Base-by-base conservation (phyloP, 2,329 filamentous ascomycete genomes). In the Ilyonectria mors-panacis region DNA sequence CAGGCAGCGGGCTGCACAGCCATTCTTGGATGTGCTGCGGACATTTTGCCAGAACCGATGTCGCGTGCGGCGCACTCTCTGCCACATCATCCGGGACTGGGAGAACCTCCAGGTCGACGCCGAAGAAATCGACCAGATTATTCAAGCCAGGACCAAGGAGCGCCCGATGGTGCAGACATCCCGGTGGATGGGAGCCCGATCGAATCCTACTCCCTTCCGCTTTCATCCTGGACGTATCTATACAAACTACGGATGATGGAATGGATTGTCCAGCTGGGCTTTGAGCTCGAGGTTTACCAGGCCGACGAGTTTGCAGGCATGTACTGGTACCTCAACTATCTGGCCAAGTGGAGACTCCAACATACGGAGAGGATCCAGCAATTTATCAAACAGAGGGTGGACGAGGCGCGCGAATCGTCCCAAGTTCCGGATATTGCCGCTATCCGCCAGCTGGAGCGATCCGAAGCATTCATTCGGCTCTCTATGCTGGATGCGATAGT, bases 201-300 rank as follows among this genome's bases (percentile, higher is more conserved):
- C 3, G 87, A 91, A 50, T 83, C 89, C 1, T 91, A 89, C 76
- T 86, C 91, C 0, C 92, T 93, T 59, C 91, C 94, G 0, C 85
- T 98, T 1, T 94, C 93, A 1, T 94, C 93, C 4, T 99, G 96
- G 96, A 89, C 91, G 0, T 97, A 95, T 75, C 88, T 95, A 66
- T 93, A 97, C 81, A 98, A 98, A 80, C 86, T 98, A n/a, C 89
- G 88, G 33, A 89, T 95, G 75, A 94, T 98, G 87, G 92, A 95
- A 77, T 92, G 91, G 85, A 92, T 97, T 51, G 87, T 98, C 17
- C 93, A 98, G 77, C 89, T 98, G 35, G 96, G 97, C 13, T 98
- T 99, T 79, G 96, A 99, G 80, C 90, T 98, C 13, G 92, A 95
- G 48, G 89, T 97, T 10, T 98, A 98, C 80, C 91, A 95, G 59